These are phyloP conservation scores for Penicillium sp. DNA, from an alignment of 2,329 filamentous ascomycete species.

Conservation along the genomic window DNA sequence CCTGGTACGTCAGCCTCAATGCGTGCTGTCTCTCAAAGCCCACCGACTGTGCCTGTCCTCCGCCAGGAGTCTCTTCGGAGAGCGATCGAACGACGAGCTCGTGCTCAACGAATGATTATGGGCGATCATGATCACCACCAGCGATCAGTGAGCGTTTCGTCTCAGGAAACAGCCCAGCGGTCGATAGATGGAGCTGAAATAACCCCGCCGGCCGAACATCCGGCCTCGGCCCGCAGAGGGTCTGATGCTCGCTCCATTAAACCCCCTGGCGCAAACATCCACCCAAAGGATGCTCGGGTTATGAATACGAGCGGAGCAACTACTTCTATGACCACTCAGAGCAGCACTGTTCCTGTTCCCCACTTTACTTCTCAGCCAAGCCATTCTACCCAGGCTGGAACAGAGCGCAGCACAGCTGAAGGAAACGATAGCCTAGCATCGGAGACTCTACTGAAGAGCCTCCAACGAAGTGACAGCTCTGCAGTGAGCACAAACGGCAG, in stretches of 20 bases:
- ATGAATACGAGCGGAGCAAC: constrained; percentile 52
- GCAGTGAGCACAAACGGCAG: constrained; percentile 46
- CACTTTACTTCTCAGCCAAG: constrained; percentile 51
- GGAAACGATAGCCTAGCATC: constrained; percentile 50
- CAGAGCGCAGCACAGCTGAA: constrained; percentile 26
- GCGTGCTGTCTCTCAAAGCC: constrained; percentile 53
- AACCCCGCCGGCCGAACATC: constrained; percentile 18
- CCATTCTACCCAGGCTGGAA: constrained; percentile 26
- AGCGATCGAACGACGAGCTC: constrained; percentile 52
- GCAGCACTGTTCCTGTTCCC: constrained; percentile 51
- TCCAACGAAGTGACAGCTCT: constrained; percentile 54
- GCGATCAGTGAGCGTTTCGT: constrained; percentile 46
- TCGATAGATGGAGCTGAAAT: constrained; percentile 35
- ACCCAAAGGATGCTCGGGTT: constrained; percentile 43
- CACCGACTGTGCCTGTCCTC: constrained; percentile 49
- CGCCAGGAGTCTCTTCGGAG: constrained; percentile 54
- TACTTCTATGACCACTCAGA: constrained; percentile 52
- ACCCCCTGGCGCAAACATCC: constrained; percentile 46
- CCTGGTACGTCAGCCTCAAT: constrained; percentile 47
- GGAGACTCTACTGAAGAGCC: constrained; percentile 53
- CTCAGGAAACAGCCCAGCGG: constrained; percentile 41
- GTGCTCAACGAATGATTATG: constrained; percentile 44
- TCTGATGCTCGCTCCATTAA: constrained; percentile 46
- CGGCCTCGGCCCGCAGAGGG: constrained; percentile 33
- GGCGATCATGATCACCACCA: constrained; percentile 35